A percentile compares a stretch with the other conserved stretches of the same genome.
Conservation (phyloP, 163 green algal genomes). For the Scenedesmus sp. region DNA sequence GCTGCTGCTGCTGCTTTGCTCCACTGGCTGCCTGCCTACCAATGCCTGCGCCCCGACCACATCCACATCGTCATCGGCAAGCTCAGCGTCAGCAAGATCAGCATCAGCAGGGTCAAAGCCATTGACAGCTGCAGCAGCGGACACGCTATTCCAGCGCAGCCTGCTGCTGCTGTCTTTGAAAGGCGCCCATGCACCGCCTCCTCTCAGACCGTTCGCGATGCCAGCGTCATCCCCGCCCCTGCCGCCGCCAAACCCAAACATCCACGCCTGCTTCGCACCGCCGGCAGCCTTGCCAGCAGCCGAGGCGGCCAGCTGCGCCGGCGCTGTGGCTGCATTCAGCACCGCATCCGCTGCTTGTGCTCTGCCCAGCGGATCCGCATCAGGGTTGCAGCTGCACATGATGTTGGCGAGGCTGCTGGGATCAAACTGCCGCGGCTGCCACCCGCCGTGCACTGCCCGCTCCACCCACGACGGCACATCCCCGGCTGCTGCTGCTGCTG, state of each 20-base stretch:
- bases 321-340: slow-evolving; percentile 30
- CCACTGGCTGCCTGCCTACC: neutral
- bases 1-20: neutral
- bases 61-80: neutral
- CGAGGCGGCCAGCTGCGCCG: neutral
- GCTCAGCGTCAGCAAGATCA: neutral
- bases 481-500: slow-evolving; percentile 30
- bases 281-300: slow-evolving; percentile 33
- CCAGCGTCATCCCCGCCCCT: neutral
- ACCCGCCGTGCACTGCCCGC: neutral
- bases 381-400: slow-evolving; percentile 31
- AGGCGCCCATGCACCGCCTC: slow-evolving; percentile 20
- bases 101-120: slow-evolving; percentile 13
- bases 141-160: neutral
- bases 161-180: slow-evolving; percentile 20
- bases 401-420: neutral
- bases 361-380: neutral
- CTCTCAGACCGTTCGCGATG: neutral
- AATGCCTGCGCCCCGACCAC: neutral
- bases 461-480: slow-evolving; percentile 21
- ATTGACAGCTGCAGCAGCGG: slow-evolving; percentile 4
- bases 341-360: slow-evolving; percentile 25
- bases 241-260: slow-evolving; percentile 36
- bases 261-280: slow-evolving; percentile 1
- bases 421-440: slow-evolving; percentile 22